A percentile compares a stretch with the other conserved stretches of the same genome.
Conservation (phyloP, 495 filamentous ascomycete genomes). For the Penicillium coprophilum region DNA sequence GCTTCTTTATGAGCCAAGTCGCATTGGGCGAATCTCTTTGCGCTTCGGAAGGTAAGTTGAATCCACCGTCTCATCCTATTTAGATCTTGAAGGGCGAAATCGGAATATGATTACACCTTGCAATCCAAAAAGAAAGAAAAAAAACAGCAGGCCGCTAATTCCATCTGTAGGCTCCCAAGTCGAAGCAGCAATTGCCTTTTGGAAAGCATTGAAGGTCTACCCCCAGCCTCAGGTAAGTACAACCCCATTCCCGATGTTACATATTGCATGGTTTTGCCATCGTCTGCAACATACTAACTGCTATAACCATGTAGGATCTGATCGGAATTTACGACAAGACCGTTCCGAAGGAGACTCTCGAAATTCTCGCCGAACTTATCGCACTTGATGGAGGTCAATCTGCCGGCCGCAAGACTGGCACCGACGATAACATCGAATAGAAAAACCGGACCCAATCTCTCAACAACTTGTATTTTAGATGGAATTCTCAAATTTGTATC, state of each 20-base stretch:
- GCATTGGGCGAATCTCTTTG: conserved; percentile 78
- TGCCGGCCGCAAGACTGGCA: conserved; percentile 39
- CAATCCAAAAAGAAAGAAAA: not conserved
- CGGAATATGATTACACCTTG: not conserved
- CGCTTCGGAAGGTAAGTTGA: conserved; percentile 57
- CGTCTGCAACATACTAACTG: conserved; percentile 16
- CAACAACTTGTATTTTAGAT: conserved; percentile 17
- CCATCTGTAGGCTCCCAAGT: conserved; percentile 59
- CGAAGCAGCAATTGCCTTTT: conserved; percentile 91
- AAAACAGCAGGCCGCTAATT: not conserved
- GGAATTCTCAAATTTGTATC: conserved; percentile 11
- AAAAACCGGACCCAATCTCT: not conserved
- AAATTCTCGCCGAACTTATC: conserved; percentile 97
- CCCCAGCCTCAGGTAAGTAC: conserved; percentile 60
- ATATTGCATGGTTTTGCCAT: not conserved
- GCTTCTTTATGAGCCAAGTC: conserved; percentile 93
- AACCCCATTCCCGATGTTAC: not conserved
- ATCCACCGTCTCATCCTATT: not conserved
- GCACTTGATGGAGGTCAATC: conserved; percentile 68
- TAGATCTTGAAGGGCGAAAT: too few relatives aligned
- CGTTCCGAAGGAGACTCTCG: conserved; percentile 89
- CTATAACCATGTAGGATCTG: conserved; percentile 10
- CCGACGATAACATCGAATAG: conserved; percentile 46
- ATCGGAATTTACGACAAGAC: conserved; percentile 90
- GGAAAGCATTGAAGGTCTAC: conserved; percentile 97